Evolutionary conservation across 768 basidiomycete genomes (phyloP), one percentile per base, ranked within the genome.

Genomic region (Pleurotus citrinopileatus): DNA sequence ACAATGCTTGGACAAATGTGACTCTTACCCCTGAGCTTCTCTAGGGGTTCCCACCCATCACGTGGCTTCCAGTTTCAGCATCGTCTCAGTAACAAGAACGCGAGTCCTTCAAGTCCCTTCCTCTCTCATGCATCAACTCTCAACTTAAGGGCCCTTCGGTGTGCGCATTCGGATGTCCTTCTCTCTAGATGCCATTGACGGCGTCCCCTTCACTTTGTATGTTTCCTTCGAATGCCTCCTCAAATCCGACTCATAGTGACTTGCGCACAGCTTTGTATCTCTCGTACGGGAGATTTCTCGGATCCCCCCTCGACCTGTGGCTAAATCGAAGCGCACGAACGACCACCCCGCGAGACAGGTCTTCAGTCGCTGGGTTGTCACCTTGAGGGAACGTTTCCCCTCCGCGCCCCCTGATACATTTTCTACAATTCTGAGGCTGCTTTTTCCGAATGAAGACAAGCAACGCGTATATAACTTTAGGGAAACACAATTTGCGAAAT

Each of bases 361-460:
- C 19, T 73, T 80, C 38, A 58, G 58, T 2, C 69, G 63, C 44
- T 87, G 83, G 83, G 62, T 76, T 17, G 57, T 61, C 2, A 62
- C 65, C 10, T 67, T 87, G 27, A 74, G 66, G 54, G 58, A 43
- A n/a, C 59, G 65, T 13, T 81, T 75, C 61, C 63, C 67, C 10
- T 80, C 82, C 12, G 66, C 87, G 19, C 79, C 81, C 0, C 63
- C 64, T 0, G 76, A 79, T 3, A 84, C 82, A 0, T 82, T 84
- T 7, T 72, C 76, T 12, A 76, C 78, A 4, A 68, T 91, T 26
- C 85, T 95, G 61, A 80, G 83, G 5, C 67, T 94, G 3, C 70
- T 96, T n/a, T 95, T 94, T 63, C 93, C 94, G 0, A 86, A 94
- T 56, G 84, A 91, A 54, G 91, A 94, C 56, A 61, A 71, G 1